Base-by-base conservation (phyloP, 2,329 filamentous ascomycete genomes). In the Thelonectria olida region DNA sequence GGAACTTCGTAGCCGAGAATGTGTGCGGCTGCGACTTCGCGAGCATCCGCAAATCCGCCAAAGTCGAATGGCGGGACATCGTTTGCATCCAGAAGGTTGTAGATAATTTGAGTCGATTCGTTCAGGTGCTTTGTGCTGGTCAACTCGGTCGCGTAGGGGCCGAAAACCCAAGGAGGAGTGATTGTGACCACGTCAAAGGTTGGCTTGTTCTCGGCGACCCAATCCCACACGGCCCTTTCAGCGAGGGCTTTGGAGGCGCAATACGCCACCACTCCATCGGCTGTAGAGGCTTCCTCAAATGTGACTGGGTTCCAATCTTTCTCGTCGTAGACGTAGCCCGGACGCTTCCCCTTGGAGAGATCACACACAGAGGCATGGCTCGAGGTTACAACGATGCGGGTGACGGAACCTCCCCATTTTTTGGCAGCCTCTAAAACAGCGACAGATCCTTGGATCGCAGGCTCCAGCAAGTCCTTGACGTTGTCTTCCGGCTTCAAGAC, bases 181-280 rank as follows among this genome's bases (percentile, higher is more conserved):
- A 91, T 85, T 6, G 85, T 87, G 10, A 83, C 79, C 27, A 92
- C 72, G 41, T 85, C 83, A 69, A 91, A 92, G 78, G 69, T 86
- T 80, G 27, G 82, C 25, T 67, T 48, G 15, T 72, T 62, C 20
- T 50, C 50, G 2, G 54, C 36, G 27, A 71, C 53, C 61, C 67
- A 74, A 2, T 85, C 80, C 90, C 89, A 92, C 2, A 88, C 87
- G 1, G 88, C 86, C 61, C 82, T 85, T 70, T 92, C 89, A 1
- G 88, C 88, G 62, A 92, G 89, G 2, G 84, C 85, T 47, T 74
- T 72, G 13, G 68, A 71, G 6, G 62, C 67, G 7, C 64, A 68
- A 48, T 73, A 74, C 7, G 68, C 71, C 3, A 62, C 63, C 4
- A 52, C 62, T 4, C 55, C 63, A 19, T 64, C 56, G 13, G 55